Percentiles rank a stretch among this genome's conserved stretches.
These are phyloP conservation scores for Poa pratensis DNA, from an alignment of 176 grass and related monocot genomes.

Conservation along the genomic window DNA sequence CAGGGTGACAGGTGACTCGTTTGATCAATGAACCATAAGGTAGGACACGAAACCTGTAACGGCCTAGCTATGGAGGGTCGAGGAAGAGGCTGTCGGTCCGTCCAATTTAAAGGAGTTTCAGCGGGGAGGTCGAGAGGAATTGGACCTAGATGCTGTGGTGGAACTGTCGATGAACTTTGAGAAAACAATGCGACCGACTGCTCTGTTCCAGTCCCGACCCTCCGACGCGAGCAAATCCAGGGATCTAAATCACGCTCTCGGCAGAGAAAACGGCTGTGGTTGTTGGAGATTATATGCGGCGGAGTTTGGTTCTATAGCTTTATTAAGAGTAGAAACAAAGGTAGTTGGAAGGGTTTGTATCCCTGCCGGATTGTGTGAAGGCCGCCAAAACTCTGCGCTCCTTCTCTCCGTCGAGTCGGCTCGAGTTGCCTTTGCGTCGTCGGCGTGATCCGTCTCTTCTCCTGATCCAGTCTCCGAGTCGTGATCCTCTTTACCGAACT, in stretches of 20 bases:
- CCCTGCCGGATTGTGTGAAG: too few relatives aligned
- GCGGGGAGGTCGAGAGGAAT: not conserved
- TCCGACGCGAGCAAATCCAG: conserved; percentile 9
- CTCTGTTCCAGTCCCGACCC: not conserved
- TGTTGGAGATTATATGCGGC: not conserved
- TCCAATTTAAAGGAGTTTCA: not conserved
- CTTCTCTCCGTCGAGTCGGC: too few relatives aligned
- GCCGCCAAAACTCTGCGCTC: too few relatives aligned
- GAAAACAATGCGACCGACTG: not conserved
- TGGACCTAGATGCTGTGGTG: not conserved
- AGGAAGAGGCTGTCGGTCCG: not conserved
- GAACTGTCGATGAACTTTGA: not conserved
- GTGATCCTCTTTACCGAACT: too few relatives aligned
- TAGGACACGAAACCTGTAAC: too few relatives aligned
- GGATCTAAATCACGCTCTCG: not conserved
- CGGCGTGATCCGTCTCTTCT: too few relatives aligned
- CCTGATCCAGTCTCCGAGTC: too few relatives aligned
- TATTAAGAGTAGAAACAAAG: not conserved
- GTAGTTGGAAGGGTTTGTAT: too few relatives aligned
- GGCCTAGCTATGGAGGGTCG: not conserved
- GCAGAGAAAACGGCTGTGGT: not conserved
- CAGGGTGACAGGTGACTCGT: not conserved
- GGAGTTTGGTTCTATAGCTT: not conserved
- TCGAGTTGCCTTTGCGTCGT: too few relatives aligned
- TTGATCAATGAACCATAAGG: too few relatives aligned